Evolutionary conservation across 352 stramenopile species (phyloP), one percentile per base, ranked within the genome.

Genomic region (Phytophthora parvispora): DNA sequence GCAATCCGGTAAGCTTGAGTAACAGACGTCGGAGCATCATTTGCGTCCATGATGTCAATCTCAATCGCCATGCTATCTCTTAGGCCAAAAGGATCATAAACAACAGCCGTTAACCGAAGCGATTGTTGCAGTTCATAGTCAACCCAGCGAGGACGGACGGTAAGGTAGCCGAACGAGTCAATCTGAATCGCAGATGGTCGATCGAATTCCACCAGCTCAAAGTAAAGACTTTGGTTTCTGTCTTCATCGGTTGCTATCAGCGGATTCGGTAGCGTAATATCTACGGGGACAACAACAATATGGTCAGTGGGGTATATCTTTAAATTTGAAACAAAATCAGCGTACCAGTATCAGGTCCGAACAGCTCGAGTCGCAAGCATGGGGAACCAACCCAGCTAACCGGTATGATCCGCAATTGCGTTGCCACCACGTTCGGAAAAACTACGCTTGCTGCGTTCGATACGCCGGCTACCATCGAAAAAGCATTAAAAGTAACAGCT

Each of bases 361-460:
- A 83, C 1, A 87, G 16, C 45, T 91, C 83, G n/a, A 91, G 34
- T 1, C 52, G 72, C 22, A 91, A 25, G 58, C 83, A 91, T 4
- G 64, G 27, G 6, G 51, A 64, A 9, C 77, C 80, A 2, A 32
- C 40, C 78, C 80, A 91, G 9, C n/a, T 50, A 0, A 69, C 54
- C 0, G 83, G 80, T n/a, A 86, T 71, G 47, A 91, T 64, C 13
- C 78, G 69, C 10, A 91, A 18, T 27, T 87, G 55, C 5, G 53
- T 68, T 12, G 76, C 75, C 20, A 77, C 62, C 3, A 84, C 9
- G 29, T 84, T 87, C 2, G 69, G 69, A 10, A 77, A 16, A 27
- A 63, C 13, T n/a, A 76, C 48, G 32, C 29, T 69, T 31, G 54
- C 31, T n/a, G n/a, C n/a, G n/a, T n/a, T 16, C 32, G 10, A 10